Evolutionary conservation across 192 early-diverging fungal genomes (phyloP).

Genomic region (Mortierella alpina): DNA sequence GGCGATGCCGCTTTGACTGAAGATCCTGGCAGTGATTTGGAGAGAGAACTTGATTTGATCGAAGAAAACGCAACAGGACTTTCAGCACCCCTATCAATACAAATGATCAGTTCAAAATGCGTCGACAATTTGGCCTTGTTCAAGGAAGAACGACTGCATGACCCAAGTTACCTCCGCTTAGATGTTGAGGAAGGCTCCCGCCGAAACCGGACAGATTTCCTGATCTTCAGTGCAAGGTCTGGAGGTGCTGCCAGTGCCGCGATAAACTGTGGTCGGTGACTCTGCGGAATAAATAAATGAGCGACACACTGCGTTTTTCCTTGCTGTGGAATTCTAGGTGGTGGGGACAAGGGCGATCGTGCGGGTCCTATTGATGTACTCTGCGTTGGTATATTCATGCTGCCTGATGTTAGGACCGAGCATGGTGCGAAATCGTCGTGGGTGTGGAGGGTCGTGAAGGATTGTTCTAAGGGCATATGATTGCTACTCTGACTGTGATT

Average conservation of each 20-base stretch:
- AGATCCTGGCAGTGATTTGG: background rate
- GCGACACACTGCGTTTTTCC: background rate
- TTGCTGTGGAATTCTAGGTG: background rate
- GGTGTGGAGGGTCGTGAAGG: too few relatives aligned
- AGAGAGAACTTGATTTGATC: background rate
- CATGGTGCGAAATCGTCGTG: too few relatives aligned
- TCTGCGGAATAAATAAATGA: conserved; percentile 25
- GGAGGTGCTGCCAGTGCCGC: conserved; percentile 17
- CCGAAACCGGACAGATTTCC: conserved; percentile 36
- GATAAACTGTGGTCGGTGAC: conserved; percentile 5
- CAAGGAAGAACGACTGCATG: background rate
- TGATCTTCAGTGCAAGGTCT: conserved; percentile 20
- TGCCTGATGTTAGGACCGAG: too few relatives aligned
- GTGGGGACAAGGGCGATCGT: background rate
- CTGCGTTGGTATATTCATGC: too few relatives aligned
- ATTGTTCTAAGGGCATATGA: too few relatives aligned
- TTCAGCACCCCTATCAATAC: background rate
- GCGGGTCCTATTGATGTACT: background rate
- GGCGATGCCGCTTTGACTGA: too few relatives aligned
- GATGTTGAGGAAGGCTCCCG: background rate
- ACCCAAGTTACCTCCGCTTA: conserved; percentile 40
- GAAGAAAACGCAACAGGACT: background rate
- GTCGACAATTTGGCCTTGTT: background rate
- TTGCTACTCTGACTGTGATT: too few relatives aligned
- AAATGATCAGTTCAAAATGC: background rate